Base-by-base conservation (phyloP, 495 filamentous ascomycete species). In the Penicillium malachiteum region DNA sequence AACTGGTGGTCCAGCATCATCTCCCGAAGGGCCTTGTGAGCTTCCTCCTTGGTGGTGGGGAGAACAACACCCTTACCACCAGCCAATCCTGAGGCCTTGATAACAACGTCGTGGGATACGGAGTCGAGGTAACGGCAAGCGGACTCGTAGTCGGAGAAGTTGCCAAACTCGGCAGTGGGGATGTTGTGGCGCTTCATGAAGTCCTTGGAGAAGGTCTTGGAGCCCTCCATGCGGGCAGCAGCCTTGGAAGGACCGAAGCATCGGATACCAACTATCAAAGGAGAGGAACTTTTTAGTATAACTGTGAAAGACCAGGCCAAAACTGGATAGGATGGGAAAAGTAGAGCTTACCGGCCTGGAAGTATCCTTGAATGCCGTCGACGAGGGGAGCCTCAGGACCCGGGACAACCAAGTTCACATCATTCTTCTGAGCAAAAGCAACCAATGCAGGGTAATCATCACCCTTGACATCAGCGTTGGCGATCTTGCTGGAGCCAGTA, bases 191-290 rank as follows among this genome's bases (percentile, higher is more conserved):
- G 84, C 70, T 89, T 83, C 95, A 98, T 98, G 70, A 98, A 98
- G 72, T 98, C 93, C 72, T 98, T 98, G 32, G 91, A 89, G 74
- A 95, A 97, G 12, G 92, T 88, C 78, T 98, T 97, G 69, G 88
- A 92, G 50, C 94, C 94, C 71, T 98, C 94, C 87, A 98, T 88
- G 50, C 82, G 81, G 31, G 95, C 93, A 38, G 94, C 95, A 37
- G 81, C 82, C 76, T 90, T 85, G 45, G 86, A 87, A 3, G 94
- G 94, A 12, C 94, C 94, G 62, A 96, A 98, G 73, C 85, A 87
- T 63, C 83, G 79, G 60, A 97, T 91, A 14, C 85, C 84, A 43
- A 83, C 88, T 79, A 73, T n/a, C 12, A 42, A 14, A 14, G 26
- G 38, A 18, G 16, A 32, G 13, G 34, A 48, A 32, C 70, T 44